phyloP scores from a whole-genome alignment of 1,139 yeast species.

The Yamadazyma blattariae region DNA sequence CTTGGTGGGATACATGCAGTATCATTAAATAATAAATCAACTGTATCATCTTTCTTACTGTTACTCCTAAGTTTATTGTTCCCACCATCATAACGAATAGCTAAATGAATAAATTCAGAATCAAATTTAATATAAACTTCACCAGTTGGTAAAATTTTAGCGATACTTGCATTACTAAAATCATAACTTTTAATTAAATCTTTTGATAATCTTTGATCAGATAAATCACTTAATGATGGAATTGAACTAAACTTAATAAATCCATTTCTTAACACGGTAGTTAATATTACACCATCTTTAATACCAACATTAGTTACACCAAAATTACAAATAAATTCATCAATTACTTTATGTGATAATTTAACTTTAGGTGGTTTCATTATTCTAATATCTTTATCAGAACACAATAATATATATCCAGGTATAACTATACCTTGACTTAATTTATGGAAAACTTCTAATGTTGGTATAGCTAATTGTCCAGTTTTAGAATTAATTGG shows the following conservation, averaged over 20 bases:
- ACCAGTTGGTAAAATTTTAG: slow-evolving; percentile 61
- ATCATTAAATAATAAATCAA: slow-evolving; percentile 59
- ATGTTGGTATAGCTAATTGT: slow-evolving; percentile 60
- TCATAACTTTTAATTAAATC: slow-evolving; percentile 28
- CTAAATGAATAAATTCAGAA: slow-evolving; percentile 47
- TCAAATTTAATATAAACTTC: slow-evolving; percentile 65
- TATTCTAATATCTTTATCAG: slow-evolving; percentile 63
- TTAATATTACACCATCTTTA: slow-evolving; percentile 33
- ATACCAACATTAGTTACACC: slow-evolving; percentile 29
- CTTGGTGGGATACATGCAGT: slow-evolving; percentile 68
- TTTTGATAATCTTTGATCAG: slow-evolving; percentile 34
- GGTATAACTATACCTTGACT: slow-evolving; percentile 61
- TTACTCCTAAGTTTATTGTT: slow-evolving; percentile 15
- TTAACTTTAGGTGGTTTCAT: slow-evolving; percentile 59
- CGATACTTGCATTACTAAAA: slow-evolving; percentile 23
- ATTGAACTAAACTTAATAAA: slow-evolving; percentile 36
- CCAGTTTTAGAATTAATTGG: slow-evolving; percentile 60
- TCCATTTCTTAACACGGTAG: slow-evolving; percentile 36
- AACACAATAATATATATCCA: slow-evolving; percentile 59
- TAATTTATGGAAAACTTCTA: slow-evolving; percentile 57
- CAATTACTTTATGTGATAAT: slow-evolving; percentile 61
- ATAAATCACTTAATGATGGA: slow-evolving; percentile 39
- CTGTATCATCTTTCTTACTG: slow-evolving; percentile 16
- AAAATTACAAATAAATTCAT: slow-evolving; percentile 56
- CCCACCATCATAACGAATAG: slow-evolving; percentile 37